These are phyloP conservation scores for Santalum album DNA, from an alignment of 164 flowering plant genomes.

Conservation along the genomic window DNA sequence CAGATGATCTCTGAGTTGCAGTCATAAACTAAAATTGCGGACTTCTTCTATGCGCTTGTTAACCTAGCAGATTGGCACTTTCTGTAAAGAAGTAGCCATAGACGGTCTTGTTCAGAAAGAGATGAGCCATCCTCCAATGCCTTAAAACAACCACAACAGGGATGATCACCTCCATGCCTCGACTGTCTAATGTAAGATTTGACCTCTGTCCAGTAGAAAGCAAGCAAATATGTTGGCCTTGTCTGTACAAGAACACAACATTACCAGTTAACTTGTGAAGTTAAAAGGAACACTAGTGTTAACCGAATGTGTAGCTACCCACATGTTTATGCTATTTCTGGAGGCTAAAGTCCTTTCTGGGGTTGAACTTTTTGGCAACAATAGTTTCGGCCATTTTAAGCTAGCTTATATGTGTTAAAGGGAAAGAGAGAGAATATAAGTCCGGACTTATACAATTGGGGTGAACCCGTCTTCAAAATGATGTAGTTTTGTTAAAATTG, in stretches of 20 bases:
- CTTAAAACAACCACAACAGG: slow-evolving; percentile 84
- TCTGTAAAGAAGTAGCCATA: no score
- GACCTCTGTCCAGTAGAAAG: slow-evolving; percentile 60
- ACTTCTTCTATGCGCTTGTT: slow-evolving; percentile 5
- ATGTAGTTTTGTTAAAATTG: no score
- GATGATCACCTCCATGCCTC: slow-evolving; percentile 76
- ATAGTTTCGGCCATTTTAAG: no score
- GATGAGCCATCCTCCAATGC: slow-evolving; percentile 74
- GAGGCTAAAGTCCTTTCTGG: no score
- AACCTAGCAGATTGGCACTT: no score
- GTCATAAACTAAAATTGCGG: slow-evolving; percentile 13
- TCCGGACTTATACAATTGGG: no score
- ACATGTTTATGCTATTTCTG: no score
- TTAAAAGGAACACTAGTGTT: slow-evolving; percentile 73
- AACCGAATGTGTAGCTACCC: no score
- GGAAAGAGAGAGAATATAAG: no score
- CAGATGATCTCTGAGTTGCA: slow-evolving; percentile 9
- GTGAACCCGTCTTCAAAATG: no score
- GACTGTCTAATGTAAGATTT: slow-evolving; percentile 43
- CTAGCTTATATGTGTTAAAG: no score
- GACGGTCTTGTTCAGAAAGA: slow-evolving; percentile 63
- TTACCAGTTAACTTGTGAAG: slow-evolving; percentile 56
- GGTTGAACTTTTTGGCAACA: no score
- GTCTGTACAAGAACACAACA: slow-evolving; percentile 39
- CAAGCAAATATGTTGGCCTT: slow-evolving; percentile 72